Conservation (phyloP, 2,329 filamentous ascomycete genomes). For the Penicillium sp. region DNA sequence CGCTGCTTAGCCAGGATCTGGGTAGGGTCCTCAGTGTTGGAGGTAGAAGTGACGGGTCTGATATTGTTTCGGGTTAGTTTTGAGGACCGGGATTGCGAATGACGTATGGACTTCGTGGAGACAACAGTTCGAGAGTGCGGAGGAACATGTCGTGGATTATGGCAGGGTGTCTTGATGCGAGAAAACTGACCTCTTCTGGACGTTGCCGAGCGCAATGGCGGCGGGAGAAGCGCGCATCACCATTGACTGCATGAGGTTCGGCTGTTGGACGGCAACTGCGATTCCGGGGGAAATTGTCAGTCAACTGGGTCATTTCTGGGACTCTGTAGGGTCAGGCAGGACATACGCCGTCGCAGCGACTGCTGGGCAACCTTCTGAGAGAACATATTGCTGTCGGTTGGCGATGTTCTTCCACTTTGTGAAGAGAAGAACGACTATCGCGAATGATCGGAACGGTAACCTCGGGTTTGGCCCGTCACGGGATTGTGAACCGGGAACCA, state of each 20-base stretch:
- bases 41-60: conserved; percentile 33
- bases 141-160: background rate
- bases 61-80: conserved; percentile 16
- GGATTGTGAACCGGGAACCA: conserved; percentile 32
- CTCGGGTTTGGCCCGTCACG: conserved; percentile 42
- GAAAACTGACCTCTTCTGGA: conserved; percentile 46
- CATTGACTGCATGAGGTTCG: conserved; percentile 43
- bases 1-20: conserved; percentile 78
- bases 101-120: conserved; percentile 26
- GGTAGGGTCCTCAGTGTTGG: conserved; percentile 35
- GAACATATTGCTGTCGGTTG: conserved; percentile 40
- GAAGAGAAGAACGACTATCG: conserved; percentile 22
- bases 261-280: conserved; percentile 48
- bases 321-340: background rate
- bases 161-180: background rate
- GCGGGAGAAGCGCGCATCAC: conserved; percentile 46
- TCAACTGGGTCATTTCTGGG: conserved; percentile 13
- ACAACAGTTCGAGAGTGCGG: background rate
- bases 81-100: conserved; percentile 16
- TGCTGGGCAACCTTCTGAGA: conserved; percentile 50
- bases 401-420: conserved; percentile 15
- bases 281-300: conserved; percentile 21
- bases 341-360: conserved; percentile 51
- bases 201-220: conserved; percentile 44
- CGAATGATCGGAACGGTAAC: conserved; percentile 40